These are phyloP conservation scores for Hyphopichia wangnamkhiaoensis DNA, from an alignment of 1,139 yeast genomes.

Conservation along the genomic window DNA sequence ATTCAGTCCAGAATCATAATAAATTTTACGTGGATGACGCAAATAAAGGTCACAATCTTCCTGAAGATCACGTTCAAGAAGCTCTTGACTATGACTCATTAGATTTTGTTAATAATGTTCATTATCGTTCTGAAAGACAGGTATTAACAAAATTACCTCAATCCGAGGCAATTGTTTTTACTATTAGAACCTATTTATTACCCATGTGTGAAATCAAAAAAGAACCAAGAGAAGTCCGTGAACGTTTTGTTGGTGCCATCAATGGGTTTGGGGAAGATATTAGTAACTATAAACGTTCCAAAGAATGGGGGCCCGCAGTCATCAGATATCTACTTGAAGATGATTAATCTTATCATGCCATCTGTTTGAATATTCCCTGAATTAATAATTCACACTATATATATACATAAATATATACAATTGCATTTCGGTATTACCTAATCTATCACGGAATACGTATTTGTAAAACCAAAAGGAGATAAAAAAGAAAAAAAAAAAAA, in stretches of 20 bases:
- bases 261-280: conserved; percentile 43
- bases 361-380: too few relatives aligned
- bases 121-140: conserved; percentile 65
- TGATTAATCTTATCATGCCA: background rate
- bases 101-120: conserved; percentile 56
- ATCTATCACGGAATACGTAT: too few relatives aligned
- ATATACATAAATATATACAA: too few relatives aligned
- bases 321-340: conserved; percentile 24
- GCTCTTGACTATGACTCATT: conserved; percentile 43
- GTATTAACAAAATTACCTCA: conserved; percentile 58
- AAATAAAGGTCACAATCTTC: conserved; percentile 49
- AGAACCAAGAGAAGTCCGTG: conserved; percentile 50
- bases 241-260: conserved; percentile 42
- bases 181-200: conserved; percentile 64
- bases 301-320: conserved; percentile 43
- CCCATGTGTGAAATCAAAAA: conserved; percentile 56
- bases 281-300: conserved; percentile 35
- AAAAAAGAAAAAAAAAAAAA: too few relatives aligned
- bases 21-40: conserved; percentile 52
- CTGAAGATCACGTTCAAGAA: conserved; percentile 21
- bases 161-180: conserved; percentile 54
- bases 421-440: too few relatives aligned
- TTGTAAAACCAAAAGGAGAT: too few relatives aligned
- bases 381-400: too few relatives aligned
- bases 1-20: conserved; percentile 60